phyloP scores from a whole-genome alignment of 495 filamentous ascomycete genomes.

The Corynascus novoguineensis region DNA sequence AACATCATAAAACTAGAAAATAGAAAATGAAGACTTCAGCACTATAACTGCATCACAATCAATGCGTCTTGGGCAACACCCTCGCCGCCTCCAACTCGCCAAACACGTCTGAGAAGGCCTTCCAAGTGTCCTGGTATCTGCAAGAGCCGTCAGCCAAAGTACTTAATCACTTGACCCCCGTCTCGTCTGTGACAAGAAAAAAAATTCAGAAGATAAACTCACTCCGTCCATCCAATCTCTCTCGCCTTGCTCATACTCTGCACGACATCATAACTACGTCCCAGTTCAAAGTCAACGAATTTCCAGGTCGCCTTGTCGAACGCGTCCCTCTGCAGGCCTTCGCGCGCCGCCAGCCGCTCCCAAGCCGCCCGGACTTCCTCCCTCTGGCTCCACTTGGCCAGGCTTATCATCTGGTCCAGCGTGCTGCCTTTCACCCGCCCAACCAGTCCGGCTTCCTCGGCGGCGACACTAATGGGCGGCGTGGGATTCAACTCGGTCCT shows the following conservation, averaged over 20 bases:
- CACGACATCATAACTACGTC: conserved; percentile 46
- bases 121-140: conserved; percentile 49
- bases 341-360: conserved; percentile 38
- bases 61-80: conserved; percentile 27
- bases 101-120: conserved; percentile 43
- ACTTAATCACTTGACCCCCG: no score
- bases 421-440: conserved; percentile 29
- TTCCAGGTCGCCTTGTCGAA: conserved; percentile 55
- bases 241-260: conserved; percentile 55
- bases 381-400: conserved; percentile 46
- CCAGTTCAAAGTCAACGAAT: conserved; percentile 48
- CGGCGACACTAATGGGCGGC: conserved; percentile 42
- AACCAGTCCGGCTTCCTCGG: conserved; percentile 35
- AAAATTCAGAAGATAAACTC: neutral
- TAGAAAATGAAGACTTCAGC: no score
- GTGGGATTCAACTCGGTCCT: conserved; percentile 25
- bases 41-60: no score
- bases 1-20: no score
- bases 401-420: conserved; percentile 45
- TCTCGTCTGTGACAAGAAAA: neutral
- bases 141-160: neutral
- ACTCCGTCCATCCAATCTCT: conserved; percentile 44
- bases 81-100: conserved; percentile 39
- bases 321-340: conserved; percentile 43
- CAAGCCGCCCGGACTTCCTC: conserved; percentile 49